Base-by-base conservation (phyloP, 768 basidiomycete species). In the Lentinus tigrinus region DNA sequence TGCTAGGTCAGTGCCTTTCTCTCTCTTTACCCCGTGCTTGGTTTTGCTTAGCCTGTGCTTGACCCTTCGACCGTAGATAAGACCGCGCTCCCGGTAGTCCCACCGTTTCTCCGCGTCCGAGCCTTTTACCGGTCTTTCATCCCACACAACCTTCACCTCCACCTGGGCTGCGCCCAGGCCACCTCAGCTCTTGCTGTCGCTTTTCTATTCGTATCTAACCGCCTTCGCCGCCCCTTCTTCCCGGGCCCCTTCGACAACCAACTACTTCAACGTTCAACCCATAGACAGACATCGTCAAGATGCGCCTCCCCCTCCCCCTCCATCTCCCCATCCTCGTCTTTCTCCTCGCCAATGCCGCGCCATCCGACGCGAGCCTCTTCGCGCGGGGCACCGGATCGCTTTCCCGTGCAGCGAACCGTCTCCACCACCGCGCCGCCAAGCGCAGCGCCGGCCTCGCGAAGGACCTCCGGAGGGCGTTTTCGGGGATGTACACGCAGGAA, bases 401-500 rank as follows among this genome's bases (percentile, higher is more conserved):
- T 63, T 73, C 73, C 63, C 73, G 79, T 62, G 73, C 77, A 46
- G 63, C 84, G 23, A 73, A 77, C 49, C 76, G 71, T 27, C 76
- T 80, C n/a, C 88, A 88, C 67, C 75, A 72, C n/a, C 75, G 77
- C 52, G 88, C 88, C 19, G 70, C 81, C 31, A 79, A 77, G 54
- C 82, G 81, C 54, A 89, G 87, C 36, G 80, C 81, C 46, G 79
- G 72, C 50, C 75, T 92, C 21, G 89, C 89, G 9, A 78, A 77
- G 57, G 90, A 92, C 70, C 77, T 92, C 56, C 86, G 89, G 19
- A 65, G 84, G 24, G 86, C 85, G 11, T 83, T 92, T 65, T 74
- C 78, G 26, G 76, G 78, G 21, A 74, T 87, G 43, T 73, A 85
- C 14, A 69, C 56, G 13, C 61, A 61, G 43, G 42, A 58, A 58